Percentiles rank a stretch among this genome's conserved stretches.
Evolutionary conservation across 2,329 filamentous ascomycete genomes (phyloP).

Genomic region (Blastomyces gilchristii): DNA sequence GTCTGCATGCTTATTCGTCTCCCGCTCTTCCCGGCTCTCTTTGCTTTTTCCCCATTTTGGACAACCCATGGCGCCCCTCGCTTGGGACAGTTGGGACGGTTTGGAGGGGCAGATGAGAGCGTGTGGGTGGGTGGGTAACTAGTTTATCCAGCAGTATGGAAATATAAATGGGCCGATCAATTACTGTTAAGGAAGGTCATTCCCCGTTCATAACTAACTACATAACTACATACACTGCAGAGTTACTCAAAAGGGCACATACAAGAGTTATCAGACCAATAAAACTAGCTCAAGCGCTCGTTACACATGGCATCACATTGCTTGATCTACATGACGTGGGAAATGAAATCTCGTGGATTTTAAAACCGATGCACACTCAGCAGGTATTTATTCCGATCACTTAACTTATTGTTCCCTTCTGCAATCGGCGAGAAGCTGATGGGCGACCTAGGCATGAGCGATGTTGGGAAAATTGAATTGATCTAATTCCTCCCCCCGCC

Average conservation of each 20-base stretch:
- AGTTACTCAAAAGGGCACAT: neutral
- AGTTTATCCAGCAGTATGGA: neutral
- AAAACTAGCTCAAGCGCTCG: neutral
- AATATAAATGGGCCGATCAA: neutral
- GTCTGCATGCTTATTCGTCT: neutral
- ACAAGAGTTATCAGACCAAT: neutral
- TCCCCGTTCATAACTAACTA: neutral
- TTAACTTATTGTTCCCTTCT: neutral
- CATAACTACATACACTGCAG: neutral
- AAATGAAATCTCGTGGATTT: neutral
- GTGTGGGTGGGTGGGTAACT: neutral
- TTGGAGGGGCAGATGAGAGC: neutral
- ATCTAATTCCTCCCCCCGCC: neutral
- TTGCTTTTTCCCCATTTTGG: conserved; percentile 6
- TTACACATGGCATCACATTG: neutral
- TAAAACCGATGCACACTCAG: neutral
- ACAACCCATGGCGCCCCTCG: neutral
- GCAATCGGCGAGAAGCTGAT: neutral
- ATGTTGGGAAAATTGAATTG: neutral
- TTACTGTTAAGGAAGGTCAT: neutral
- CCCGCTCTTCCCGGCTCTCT: neutral
- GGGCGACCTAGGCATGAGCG: neutral
- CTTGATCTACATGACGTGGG: neutral
- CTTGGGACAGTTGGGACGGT: neutral
- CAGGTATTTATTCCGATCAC: neutral